These are phyloP conservation scores for Peronospora destructor DNA, from an alignment of 352 stramenopile genomes.

Conservation along the genomic window DNA sequence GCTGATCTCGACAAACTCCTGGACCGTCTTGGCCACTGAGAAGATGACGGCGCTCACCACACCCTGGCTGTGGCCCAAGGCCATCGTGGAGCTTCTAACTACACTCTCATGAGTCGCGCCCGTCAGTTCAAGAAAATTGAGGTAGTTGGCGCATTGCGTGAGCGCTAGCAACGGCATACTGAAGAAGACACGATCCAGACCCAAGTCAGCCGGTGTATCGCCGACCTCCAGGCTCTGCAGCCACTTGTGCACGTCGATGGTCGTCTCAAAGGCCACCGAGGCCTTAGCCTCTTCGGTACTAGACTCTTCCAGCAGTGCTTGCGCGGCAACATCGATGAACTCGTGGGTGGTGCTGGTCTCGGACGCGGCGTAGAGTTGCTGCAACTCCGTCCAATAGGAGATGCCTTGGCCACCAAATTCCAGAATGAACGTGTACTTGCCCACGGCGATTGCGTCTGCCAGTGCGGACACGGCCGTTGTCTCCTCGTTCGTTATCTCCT, in stretches of 20 bases:
- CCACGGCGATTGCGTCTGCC: conserved; percentile 15
- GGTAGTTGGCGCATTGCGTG: conserved; percentile 72
- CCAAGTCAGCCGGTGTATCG: conserved; percentile 12
- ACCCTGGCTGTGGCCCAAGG: conserved; percentile 75
- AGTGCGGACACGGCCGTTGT: conserved; percentile 12
- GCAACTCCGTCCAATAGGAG: conserved; percentile 61
- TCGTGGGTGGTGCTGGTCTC: conserved; percentile 21
- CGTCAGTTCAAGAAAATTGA: conserved; percentile 51
- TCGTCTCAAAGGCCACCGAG: conserved; percentile 45
- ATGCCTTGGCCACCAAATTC: conserved; percentile 70
- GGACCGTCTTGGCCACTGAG: conserved; percentile 39
- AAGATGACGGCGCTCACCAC: conserved; percentile 68
- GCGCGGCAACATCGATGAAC: conserved; percentile 42
- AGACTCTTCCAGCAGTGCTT: conserved; percentile 50
- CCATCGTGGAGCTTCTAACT: conserved; percentile 33
- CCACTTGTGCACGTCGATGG: conserved; percentile 50
- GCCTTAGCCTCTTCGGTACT: conserved; percentile 26
- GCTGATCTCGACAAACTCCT: conserved; percentile 43
- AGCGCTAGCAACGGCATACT: conserved; percentile 78
- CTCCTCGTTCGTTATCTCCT: not conserved
- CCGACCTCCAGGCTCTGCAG: conserved; percentile 29
- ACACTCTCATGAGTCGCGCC: conserved; percentile 53
- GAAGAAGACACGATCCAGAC: conserved; percentile 41
- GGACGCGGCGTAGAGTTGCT: conserved; percentile 36
- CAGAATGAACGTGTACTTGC: conserved; percentile 33